Base-by-base conservation (phyloP, 495 filamentous ascomycete genomes). In the Ramalina intermedia region DNA sequence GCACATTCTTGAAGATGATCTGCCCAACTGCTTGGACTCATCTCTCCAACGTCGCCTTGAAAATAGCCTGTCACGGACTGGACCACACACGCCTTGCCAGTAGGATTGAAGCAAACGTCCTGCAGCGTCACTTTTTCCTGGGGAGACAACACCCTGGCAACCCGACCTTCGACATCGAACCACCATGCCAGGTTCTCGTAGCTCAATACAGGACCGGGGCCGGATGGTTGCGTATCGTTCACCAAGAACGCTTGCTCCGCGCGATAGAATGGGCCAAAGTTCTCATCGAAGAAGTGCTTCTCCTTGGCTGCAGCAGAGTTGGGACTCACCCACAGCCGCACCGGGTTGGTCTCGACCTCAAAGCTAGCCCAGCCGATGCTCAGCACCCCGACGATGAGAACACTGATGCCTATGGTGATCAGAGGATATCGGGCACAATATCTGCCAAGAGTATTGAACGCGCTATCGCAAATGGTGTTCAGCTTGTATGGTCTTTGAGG, bases 181-280 rank as follows among this genome's bases (percentile, higher is more conserved):
- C 90, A 96, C 91, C 91, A 98, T 6, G 66, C 66, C 13, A 98
- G 68, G 0, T 84, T 96, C 4, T 95, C 83, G 51, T 90, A 91
- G 61, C 78, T 84, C 46, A 98, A 61, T 14, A 96, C 83, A 3
- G 85, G 85, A 2, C 82, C 81, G 18, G 76, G 73, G 0, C 75
- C 80, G 7, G 67, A 68, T 7, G 70, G 53, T 9, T 73, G 62
- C 6, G 78, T 87, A 56, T 95, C 87, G 55, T 96, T 98, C 48
- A 96, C 85, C 35, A 98, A 61, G 61, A 96, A 96, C 2, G 81
- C 79, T 64, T 96, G 90, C 62, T 98, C 84, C 3, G 89, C 82
- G 14, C 91, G 86, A 61, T 85, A 96, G 62, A 98, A 98, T 2
- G 93, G 86, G 1, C 89, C 93, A 60, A 98, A 98, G 49, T 85